Percentiles rank a stretch among this genome's conserved stretches.
phyloP scores from a whole-genome alignment of 805 yeast genomes.

The Metschnikowia orientalis region DNA sequence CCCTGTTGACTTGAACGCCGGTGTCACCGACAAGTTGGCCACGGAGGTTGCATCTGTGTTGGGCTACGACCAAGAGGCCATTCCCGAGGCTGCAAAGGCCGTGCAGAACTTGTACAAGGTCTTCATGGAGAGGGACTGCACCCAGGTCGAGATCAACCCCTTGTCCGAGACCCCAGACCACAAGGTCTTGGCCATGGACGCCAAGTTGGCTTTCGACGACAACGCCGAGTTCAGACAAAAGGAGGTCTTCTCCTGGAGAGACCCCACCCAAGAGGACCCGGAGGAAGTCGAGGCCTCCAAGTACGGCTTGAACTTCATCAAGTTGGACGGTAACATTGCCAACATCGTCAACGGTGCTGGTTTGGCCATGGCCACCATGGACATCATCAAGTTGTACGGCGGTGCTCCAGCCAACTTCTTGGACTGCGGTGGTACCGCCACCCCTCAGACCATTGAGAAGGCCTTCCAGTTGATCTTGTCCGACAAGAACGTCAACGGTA shows the following conservation, averaged over 20 bases:
- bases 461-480: constrained; percentile 92
- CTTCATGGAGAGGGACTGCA: constrained; percentile 88
- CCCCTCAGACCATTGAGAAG: constrained; percentile 95
- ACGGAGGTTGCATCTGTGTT: constrained; percentile 69
- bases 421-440: constrained; percentile 99
- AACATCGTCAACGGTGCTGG: constrained; percentile 99
- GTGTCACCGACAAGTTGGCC: constrained; percentile 78
- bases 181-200: constrained; percentile 96
- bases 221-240: constrained; percentile 92
- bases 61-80: constrained; percentile 76
- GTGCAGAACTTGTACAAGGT: constrained; percentile 84
- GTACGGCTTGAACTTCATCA: constrained; percentile 91
- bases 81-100: constrained; percentile 82
- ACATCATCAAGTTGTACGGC: constrained; percentile 94
- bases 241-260: constrained; percentile 96
- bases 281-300: constrained; percentile 91
- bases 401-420: constrained; percentile 99
- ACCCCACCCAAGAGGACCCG: constrained; percentile 94
- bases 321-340: constrained; percentile 97
- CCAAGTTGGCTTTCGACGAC: constrained; percentile 97
- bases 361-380: constrained; percentile 99
- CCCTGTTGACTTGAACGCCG: constrained; percentile 69
- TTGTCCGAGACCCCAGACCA: constrained; percentile 88
- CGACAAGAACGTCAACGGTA: constrained; percentile 86
- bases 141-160: constrained; percentile 98